Evolutionary conservation across 495 filamentous ascomycete species (phyloP).

Genomic region (Bombardia bombarda): DNA sequence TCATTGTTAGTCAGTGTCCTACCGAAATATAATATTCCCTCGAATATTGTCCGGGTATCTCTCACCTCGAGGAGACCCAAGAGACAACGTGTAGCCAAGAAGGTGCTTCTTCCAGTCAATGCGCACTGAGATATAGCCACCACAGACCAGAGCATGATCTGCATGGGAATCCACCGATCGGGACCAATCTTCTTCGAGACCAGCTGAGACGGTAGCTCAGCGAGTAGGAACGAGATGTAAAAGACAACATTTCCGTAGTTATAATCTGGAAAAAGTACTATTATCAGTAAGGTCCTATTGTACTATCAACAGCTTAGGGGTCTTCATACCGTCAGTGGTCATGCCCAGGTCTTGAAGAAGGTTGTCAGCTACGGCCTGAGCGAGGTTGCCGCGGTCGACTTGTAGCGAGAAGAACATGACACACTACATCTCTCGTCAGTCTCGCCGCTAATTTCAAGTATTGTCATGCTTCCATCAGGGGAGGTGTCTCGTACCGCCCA

Average conservation of each 20-base stretch:
- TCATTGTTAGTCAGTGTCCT: background rate
- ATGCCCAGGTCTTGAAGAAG: constrained; percentile 46
- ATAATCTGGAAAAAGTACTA: constrained; percentile 39
- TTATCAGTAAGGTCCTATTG: too few species aligned
- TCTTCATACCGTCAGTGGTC: constrained; percentile 44
- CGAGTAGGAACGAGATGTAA: constrained; percentile 54
- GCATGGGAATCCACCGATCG: constrained; percentile 74
- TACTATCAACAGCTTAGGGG: too few species aligned
- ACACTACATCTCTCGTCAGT: constrained; percentile 18
- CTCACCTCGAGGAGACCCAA: constrained; percentile 48
- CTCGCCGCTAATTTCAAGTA: too few species aligned
- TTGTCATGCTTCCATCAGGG: background rate
- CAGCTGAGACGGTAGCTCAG: constrained; percentile 70
- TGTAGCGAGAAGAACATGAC: constrained; percentile 50
- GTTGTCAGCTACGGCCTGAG: constrained; percentile 48
- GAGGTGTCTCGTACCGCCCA: constrained; percentile 37
- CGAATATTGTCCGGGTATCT: too few species aligned
- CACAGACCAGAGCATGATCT: constrained; percentile 69
- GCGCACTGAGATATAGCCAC: constrained; percentile 62
- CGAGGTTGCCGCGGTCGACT: constrained; percentile 49
- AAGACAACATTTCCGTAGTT: constrained; percentile 73
- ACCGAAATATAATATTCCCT: too few species aligned
- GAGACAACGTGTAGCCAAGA: constrained; percentile 52
- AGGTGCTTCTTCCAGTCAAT: constrained; percentile 46
- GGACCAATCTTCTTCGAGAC: constrained; percentile 67